Evolutionary conservation across 129 eudicot species (phyloP), one percentile per base, ranked within the genome.

Genomic region (Flaveria trinervia): DNA sequence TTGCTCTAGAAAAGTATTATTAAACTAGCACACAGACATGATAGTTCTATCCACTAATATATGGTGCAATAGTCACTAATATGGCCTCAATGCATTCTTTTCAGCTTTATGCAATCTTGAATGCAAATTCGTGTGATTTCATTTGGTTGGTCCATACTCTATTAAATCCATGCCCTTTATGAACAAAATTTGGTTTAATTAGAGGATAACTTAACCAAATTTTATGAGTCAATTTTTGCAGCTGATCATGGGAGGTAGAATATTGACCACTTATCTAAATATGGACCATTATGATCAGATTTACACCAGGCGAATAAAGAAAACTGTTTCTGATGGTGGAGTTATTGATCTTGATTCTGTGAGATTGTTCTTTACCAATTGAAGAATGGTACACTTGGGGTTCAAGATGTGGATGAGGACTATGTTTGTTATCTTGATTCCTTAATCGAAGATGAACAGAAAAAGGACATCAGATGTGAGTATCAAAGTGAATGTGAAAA

Each of bases 171-270:
- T 64, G 33, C 1, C 5, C 22, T 60, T 60, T 66, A 66, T 41
- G 71, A 66, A 41, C 15, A 66, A 9, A 39, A 36, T 66, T 66
- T 41, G 18, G 72, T 62, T 13, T 13, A 13, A 46, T 15, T 17
- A 50, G 44, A 46, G 30, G 12, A 14, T 36, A 44, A 71, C 41
- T 78, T 16, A 20, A 61, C 23, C 39, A 11, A 48, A 70, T 57
- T n/a, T 14, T 33, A 11, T 49, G 57, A 59, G 62, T 71, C 3
- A 39, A 48, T 61, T 39, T 72, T 62, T 79, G 83, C 83, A 79
- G 83, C 67, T 48, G 76, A 30, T 65, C 64, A 18, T 3, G 7
- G 12, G 64, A 78, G 20, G 62, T 71, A 72, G 83, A 49, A 22
- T 71, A 52, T 72, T 15, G 66, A 72, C 73, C 17, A 5, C 72